A percentile compares a stretch with the other conserved stretches of the same genome.
Conservation (phyloP, 1,284 basidiomycete genomes). For the Polyporus tsugae region DNA sequence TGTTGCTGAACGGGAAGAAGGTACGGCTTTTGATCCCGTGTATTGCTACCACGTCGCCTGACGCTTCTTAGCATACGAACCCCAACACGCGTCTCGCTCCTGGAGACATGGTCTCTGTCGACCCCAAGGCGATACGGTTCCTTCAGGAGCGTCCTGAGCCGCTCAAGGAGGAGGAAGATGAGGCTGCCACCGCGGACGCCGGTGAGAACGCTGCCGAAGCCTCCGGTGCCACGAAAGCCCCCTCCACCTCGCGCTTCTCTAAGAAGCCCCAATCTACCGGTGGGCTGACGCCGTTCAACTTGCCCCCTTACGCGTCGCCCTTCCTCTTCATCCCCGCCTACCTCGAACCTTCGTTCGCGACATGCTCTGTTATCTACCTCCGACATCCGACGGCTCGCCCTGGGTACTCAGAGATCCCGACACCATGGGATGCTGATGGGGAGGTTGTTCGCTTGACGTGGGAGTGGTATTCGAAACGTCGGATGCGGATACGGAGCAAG, state of each 20-base stretch:
- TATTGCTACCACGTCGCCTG: constrained; percentile 5
- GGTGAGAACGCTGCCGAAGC: constrained; percentile 12
- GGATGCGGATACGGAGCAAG: constrained; percentile 78
- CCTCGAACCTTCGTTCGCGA: constrained; percentile 89
- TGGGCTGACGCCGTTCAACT: constrained; percentile 78
- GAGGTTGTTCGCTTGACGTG: constrained; percentile 87
- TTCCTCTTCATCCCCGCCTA: constrained; percentile 97
- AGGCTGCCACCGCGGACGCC: constrained; percentile 14
- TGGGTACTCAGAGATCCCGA: constrained; percentile 92
- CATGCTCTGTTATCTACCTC: constrained; percentile 94
- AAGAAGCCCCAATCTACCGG: constrained; percentile 15
- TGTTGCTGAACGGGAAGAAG: constrained; percentile 90
- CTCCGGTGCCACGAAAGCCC: constrained; percentile 13
- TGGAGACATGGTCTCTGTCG: constrained; percentile 93
- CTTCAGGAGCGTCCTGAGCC: constrained; percentile 52
- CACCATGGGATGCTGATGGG: constrained; percentile 93
- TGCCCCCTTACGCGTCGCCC: constrained; percentile 90
- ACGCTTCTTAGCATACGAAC: constrained; percentile 70
- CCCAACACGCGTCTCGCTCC: constrained; percentile 93
- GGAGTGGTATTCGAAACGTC: constrained; percentile 89
- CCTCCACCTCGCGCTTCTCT: constrained; percentile 11
- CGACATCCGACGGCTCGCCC: constrained; percentile 96
- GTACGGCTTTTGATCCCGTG: constrained; percentile 53
- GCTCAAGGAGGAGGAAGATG: constrained; percentile 36
- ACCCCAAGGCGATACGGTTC: constrained; percentile 85